A percentile compares a stretch with the other conserved stretches of the same genome.
phyloP scores from a whole-genome alignment of 1,284 basidiomycete genomes.

The Caloboletus firmus region DNA sequence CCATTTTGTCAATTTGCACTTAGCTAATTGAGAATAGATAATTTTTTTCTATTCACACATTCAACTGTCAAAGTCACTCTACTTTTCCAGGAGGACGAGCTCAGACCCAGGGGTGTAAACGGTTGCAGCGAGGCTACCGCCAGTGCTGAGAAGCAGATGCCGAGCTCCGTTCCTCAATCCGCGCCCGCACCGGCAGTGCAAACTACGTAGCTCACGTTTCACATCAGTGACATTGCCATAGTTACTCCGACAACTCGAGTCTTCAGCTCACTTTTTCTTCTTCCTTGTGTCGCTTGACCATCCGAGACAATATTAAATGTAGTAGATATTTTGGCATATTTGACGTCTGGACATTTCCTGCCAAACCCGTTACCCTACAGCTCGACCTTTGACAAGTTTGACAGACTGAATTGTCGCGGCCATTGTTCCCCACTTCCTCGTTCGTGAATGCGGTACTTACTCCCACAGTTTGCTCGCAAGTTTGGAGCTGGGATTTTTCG shows the following conservation, averaged over 20 bases:
- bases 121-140: no score
- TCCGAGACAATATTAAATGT: neutral
- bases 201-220: neutral
- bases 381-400: neutral
- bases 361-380: no score
- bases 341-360: conserved; percentile 6
- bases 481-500: conserved; percentile 72
- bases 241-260: neutral
- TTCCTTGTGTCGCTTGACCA: neutral
- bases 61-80: neutral
- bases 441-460: neutral
- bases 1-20: neutral
- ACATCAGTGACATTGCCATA: neutral
- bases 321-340: neutral
- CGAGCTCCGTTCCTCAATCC: no score
- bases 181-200: neutral
- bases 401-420: no score
- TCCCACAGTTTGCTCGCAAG: conserved; percentile 10
- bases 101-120: neutral
- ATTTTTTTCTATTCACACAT: conserved; percentile 1
- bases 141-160: no score
- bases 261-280: neutral
- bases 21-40: conserved; percentile 10
- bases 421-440: neutral
- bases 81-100: neutral